Evolutionary conservation across 208 protist species (phyloP), one percentile per base, ranked within the genome.

Genomic region (Leishmania tropica): DNA sequence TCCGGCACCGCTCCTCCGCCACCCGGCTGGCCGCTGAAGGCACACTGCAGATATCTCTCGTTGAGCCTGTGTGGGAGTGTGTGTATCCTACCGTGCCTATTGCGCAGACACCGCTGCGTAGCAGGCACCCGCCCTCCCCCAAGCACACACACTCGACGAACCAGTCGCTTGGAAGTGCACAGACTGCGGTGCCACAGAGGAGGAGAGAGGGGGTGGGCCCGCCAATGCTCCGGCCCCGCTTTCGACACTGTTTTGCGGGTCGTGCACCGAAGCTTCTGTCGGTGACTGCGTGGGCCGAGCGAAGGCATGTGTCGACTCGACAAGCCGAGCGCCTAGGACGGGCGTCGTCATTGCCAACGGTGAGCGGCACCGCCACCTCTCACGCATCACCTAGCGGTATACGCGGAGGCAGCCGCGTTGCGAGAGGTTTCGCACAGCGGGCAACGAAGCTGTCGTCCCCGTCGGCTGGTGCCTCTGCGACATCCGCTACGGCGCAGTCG

Each of bases 291-390:
- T 37, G 31, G 28, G 11, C 31, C 0, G 13, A 8, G 28, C 28
- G 11, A 3, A 53, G 81, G 13, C 0, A 10, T 13, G 56, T 85
- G 60, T 77, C 81, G 3, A 81, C 71, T 51, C 76, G 81, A 8
- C 81, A 85, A 40, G 68, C 81, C 7, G 81, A 85, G 60, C 81
- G 81, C n/a, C 71, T 85, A 35, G 71, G 60, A 31, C 58, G 72
- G 1, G 53, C 45, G 17, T 37, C 81, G 7, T 42, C 48, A 5
- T 40, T 19, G 45, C 35, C 31, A 42, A 45, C 73, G 51, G 53
- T 37, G 35, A 53, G 73, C 21, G 31, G 48, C 48, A n/a, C 48
- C 45, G 28, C 72, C 28, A 76, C 48, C 72, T 72, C 67, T 13
- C 67, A 48, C 24, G 42, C 67, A 19, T 40, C 67, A 72, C 17